These are phyloP conservation scores for Botrytis aclada DNA, from an alignment of 2,329 filamentous ascomycete species.

Conservation along the genomic window DNA sequence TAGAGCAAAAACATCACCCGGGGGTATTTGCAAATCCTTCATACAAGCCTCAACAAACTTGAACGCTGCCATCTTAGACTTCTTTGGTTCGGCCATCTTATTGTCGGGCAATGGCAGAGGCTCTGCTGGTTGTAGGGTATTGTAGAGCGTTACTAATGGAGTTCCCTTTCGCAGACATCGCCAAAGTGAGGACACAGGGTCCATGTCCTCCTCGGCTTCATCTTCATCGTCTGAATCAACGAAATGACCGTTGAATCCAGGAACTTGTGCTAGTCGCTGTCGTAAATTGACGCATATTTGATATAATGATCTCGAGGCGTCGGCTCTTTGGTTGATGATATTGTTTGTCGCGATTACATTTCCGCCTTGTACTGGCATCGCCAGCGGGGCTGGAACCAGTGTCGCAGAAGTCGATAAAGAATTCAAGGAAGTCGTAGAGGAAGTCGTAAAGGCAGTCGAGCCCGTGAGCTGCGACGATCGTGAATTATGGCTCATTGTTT, in stretches of 20 bases:
- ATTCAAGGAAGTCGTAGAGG: slow-evolving; percentile 37
- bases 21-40: slow-evolving; percentile 70
- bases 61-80: slow-evolving; percentile 83
- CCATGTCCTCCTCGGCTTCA: slow-evolving; percentile 60
- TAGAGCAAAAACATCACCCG: slow-evolving; percentile 86
- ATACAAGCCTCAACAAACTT: slow-evolving; percentile 90
- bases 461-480: slow-evolving; percentile 62
- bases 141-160: slow-evolving; percentile 86
- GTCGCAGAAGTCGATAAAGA: slow-evolving; percentile 37
- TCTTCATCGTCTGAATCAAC: slow-evolving; percentile 69
- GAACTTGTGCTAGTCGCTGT: slow-evolving; percentile 76
- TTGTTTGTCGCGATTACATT: slow-evolving; percentile 78
- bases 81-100: slow-evolving; percentile 64
- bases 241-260: slow-evolving; percentile 74
- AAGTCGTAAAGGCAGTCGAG: slow-evolving; percentile 51
- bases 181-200: slow-evolving; percentile 91
- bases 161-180: slow-evolving; percentile 78
- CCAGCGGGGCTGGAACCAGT: slow-evolving; percentile 39
- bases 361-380: slow-evolving; percentile 46
- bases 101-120: slow-evolving; percentile 64
- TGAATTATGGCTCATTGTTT: slow-evolving; percentile 40
- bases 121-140: slow-evolving; percentile 69
- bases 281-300: slow-evolving; percentile 89
- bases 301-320: slow-evolving; percentile 87
- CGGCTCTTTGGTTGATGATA: slow-evolving; percentile 95